Conservation (phyloP, 441 rosid genomes). For the Gossypium trilobum region DNA sequence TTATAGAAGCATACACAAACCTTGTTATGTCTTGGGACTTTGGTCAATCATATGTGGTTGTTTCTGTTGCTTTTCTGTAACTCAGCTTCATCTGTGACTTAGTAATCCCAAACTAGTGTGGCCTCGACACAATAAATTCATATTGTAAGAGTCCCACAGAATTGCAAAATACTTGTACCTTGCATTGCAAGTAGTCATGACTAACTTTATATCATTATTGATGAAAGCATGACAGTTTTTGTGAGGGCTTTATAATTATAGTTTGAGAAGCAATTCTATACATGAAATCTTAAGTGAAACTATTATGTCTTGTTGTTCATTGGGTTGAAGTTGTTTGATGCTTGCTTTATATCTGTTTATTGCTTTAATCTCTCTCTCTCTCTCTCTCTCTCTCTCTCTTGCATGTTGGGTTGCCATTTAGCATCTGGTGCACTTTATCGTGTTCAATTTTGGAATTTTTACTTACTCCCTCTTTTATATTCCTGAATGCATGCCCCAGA, state of each 20-base stretch:
- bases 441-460: background rate
- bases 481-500: background rate
- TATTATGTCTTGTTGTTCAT: background rate
- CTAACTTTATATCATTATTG: background rate
- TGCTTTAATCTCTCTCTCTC: background rate
- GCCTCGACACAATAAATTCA: background rate
- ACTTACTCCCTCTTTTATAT: background rate
- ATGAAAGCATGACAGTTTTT: background rate
- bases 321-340: background rate
- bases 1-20: background rate
- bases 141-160: background rate
- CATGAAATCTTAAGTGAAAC: background rate
- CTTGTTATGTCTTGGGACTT: background rate
- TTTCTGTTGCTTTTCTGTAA: background rate
- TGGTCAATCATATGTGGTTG: background rate
- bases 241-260: background rate
- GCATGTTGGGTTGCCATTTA: background rate
- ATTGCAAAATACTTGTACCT: background rate
- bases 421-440: background rate
- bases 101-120: background rate
- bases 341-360: background rate
- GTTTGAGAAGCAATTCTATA: background rate
- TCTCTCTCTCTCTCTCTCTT: background rate
- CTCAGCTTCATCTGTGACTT: background rate
- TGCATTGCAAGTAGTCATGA: background rate